Conservation (phyloP, 2,329 filamentous ascomycete species). For the Alternaria novae-zelandiae region DNA sequence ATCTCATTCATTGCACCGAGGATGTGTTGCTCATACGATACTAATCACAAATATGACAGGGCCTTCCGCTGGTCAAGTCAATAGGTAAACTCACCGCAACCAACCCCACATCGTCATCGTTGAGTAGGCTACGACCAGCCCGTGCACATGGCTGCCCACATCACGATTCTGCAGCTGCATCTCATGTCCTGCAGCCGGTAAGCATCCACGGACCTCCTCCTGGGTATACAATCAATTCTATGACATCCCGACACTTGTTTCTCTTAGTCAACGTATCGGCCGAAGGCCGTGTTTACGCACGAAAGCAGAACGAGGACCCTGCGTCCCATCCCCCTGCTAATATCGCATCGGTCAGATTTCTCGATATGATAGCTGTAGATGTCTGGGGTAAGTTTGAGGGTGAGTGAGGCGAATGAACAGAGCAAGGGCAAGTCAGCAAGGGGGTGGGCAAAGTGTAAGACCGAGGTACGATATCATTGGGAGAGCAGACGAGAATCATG, state of each 20-base stretch:
- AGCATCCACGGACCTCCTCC: background rate
- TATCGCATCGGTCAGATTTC: background rate
- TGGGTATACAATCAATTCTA: background rate
- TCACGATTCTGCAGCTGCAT: background rate
- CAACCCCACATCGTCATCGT: background rate
- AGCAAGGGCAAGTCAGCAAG: background rate
- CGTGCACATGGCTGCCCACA: background rate
- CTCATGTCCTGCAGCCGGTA: background rate
- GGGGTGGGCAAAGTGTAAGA: background rate
- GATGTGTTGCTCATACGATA: background rate
- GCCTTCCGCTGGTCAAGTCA: background rate
- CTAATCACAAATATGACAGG: background rate
- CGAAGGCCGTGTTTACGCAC: background rate
- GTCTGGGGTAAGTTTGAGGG: background rate
- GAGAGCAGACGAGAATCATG: background rate
- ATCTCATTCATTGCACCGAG: background rate
- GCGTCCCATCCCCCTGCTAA: background rate
- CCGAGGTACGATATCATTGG: background rate
- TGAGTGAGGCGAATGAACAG: background rate
- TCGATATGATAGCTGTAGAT: background rate
- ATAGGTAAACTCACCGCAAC: background rate
- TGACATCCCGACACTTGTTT: background rate
- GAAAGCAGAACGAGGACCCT: background rate
- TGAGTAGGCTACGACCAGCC: background rate
- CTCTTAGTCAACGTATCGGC: background rate